Base-by-base conservation (phyloP, 2,329 filamentous ascomycete genomes). In the Cordyceps fumosorosea region DNA sequence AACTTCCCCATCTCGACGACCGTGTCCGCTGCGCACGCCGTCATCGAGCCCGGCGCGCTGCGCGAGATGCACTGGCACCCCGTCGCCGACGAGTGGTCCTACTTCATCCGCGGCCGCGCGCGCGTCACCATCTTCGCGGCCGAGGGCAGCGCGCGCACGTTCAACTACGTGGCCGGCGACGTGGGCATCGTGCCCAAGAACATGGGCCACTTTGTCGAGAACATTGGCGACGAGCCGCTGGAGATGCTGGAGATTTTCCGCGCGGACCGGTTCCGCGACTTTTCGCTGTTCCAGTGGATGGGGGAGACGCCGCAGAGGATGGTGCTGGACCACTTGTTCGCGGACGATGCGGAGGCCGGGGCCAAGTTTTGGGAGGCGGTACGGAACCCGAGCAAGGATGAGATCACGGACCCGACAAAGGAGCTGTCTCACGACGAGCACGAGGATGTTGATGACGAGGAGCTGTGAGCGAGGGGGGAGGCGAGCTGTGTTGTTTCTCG, bases 51-150 rank as follows among this genome's bases (percentile, higher is more conserved):
- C 0, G 88, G 88, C 16, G 88, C 87, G 0, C 78, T 92, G 70
- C 83, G 89, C 11, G 89, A 91, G 75, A 91, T 93, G 81, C 89
- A 93, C 77, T 93, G 89, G 89, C 89, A 93, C 70, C 88, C 89
- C 0, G 86, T 84, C 51, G 88, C 88, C 14, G 89, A 92, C 69
- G 89, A 92, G 72, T 93, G 89, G 89, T 89, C 85, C 7, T 93
- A 89, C 74, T 91, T 93, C 77, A 84, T 93, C 71, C 76, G 77
- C 29, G 90, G 90, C 0, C 84, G 84, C 47, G 90, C 88, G 0
- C 83, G 89, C 37, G 83, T 91, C 16, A 92, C 89, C 16, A 83
- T 93, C 66, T 93, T 92, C 69, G 87, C 84, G 0, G 81, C 88
- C 2, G 83, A 89, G 67, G 84, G 86, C 32, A 84, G 78, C 24